Conservation (phyloP, 75 land plant genomes). For the Sequoiadendron giganteum region DNA sequence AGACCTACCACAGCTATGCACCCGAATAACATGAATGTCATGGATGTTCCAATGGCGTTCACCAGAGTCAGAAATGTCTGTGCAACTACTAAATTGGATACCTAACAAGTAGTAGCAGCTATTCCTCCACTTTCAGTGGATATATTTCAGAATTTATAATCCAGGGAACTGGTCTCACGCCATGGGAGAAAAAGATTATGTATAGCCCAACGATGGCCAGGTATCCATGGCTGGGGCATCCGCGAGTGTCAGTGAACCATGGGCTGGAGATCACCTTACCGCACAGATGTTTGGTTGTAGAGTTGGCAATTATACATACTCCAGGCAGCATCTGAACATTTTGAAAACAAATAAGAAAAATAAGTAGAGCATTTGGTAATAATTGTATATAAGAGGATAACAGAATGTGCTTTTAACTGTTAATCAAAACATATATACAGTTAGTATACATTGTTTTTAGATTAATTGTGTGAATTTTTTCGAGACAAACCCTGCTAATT, state of each 20-base stretch:
- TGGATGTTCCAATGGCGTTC: constrained; percentile 55
- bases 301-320: constrained; percentile 45
- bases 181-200: constrained; percentile 65
- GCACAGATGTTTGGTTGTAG: constrained; percentile 25
- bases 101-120: constrained; percentile 78
- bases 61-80: constrained; percentile 72
- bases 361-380: no score
- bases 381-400: no score
- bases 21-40: constrained; percentile 72
- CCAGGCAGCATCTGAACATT: constrained; percentile 63
- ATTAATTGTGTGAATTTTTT: no score
- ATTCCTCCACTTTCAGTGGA: constrained; percentile 76
- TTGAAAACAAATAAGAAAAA: not conserved
- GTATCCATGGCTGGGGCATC: constrained; percentile 82
- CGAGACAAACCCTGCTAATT: no score
- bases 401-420: no score
- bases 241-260: constrained; percentile 52
- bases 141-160: constrained; percentile 90
- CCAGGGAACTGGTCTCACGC: constrained; percentile 89
- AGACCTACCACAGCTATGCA: constrained; percentile 57
- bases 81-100: constrained; percentile 70
- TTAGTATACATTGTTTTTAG: no score
- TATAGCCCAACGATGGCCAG: constrained; percentile 59
- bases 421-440: no score
- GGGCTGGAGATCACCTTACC: constrained; percentile 13